A percentile compares a stretch with the other conserved stretches of the same genome.
These are phyloP conservation scores for Cornus florida DNA, from an alignment of 148 eudicot species.

Conservation along the genomic window DNA sequence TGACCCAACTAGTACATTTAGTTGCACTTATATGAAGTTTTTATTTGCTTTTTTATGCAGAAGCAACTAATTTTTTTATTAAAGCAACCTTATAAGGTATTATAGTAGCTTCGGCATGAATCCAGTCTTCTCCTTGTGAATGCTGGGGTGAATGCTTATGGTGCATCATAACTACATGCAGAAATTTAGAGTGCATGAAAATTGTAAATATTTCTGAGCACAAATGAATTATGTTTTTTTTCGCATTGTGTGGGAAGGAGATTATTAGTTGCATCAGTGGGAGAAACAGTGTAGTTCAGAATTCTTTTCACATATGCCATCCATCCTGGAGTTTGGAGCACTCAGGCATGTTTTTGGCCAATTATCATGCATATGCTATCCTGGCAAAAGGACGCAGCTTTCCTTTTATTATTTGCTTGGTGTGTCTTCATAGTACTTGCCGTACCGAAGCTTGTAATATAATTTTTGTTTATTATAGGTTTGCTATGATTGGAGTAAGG, in stretches of 20 bases:
- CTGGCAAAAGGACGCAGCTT: no score
- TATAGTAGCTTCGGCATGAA: not conserved
- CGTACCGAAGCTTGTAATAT: not conserved
- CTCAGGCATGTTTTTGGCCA: not conserved
- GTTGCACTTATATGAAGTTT: not conserved
- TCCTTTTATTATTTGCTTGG: not conserved
- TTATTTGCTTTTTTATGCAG: not conserved
- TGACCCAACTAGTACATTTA: no score
- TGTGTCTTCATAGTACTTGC: no score
- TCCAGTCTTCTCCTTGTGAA: not conserved
- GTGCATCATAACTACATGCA: not conserved
- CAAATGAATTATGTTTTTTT: not conserved
- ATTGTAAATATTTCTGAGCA: not conserved
- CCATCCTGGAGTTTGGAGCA: no score
- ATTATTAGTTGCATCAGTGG: not conserved
- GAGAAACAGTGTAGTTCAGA: no score
- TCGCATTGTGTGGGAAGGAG: not conserved
- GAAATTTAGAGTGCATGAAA: not conserved
- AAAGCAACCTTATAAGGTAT: no score
- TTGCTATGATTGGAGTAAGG: constrained; percentile 99
- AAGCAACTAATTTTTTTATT: no score
- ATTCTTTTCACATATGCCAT: no score
- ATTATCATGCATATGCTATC: no score
- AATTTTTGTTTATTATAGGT: constrained; percentile 35
- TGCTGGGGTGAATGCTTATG: not conserved